Conservation (phyloP, 1,284 basidiomycete species). For the Chiua sp. region DNA sequence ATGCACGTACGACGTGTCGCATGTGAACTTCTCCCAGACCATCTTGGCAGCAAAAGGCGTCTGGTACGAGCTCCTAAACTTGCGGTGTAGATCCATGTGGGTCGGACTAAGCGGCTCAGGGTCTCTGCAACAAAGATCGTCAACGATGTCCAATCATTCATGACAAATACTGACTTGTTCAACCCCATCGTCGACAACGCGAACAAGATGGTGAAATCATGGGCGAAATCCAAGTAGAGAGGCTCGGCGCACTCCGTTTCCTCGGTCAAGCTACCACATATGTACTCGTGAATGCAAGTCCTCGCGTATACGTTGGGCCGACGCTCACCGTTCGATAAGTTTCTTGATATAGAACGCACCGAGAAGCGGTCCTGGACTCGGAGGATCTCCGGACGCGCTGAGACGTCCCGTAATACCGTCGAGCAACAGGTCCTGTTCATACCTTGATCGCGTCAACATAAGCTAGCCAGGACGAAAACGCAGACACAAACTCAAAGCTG, state of each 20-base stretch:
- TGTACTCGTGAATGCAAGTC: not conserved
- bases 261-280: slow-evolving; percentile 41
- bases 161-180: slow-evolving; percentile 37
- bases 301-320: not conserved
- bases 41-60: slow-evolving; percentile 52
- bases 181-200: slow-evolving; percentile 49
- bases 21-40: slow-evolving; percentile 53
- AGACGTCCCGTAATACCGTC: slow-evolving; percentile 45
- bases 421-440: slow-evolving; percentile 50
- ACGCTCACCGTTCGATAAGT: slow-evolving; percentile 45
- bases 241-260: slow-evolving; percentile 36
- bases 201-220: slow-evolving; percentile 52
- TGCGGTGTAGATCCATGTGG: slow-evolving; percentile 36
- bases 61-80: slow-evolving; percentile 48
- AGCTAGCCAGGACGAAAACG: no score
- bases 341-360: slow-evolving; percentile 49
- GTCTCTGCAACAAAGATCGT: slow-evolving; percentile 34
- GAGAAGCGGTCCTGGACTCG: slow-evolving; percentile 42
- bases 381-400: slow-evolving; percentile 35
- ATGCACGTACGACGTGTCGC: slow-evolving; percentile 39
- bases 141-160: not conserved
- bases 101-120: slow-evolving; percentile 34
- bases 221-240: slow-evolving; percentile 53
- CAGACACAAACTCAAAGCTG: slow-evolving; percentile 51
- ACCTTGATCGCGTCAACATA: slow-evolving; percentile 22